Evolutionary conservation across 805 yeast species (phyloP).

Genomic region (Cyberlindnera samutprakarnensis): DNA sequence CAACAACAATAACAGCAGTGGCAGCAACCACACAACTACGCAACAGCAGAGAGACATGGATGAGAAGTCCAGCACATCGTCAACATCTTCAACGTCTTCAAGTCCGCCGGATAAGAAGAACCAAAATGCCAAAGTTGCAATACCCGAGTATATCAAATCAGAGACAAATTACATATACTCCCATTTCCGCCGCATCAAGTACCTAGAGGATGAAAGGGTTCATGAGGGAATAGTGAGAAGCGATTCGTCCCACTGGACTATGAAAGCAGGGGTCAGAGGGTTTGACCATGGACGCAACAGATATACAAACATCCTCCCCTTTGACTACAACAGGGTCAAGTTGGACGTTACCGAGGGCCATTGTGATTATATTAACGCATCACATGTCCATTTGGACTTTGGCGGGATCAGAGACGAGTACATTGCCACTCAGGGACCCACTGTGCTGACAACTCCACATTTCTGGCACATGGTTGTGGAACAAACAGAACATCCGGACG

Average conservation of each 20-base stretch:
- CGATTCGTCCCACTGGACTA: slow-evolving; percentile 18
- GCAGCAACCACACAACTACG: no score
- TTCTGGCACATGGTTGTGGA: slow-evolving; percentile 84
- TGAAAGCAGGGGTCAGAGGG: slow-evolving; percentile 12
- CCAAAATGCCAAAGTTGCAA: no score
- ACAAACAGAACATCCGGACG: slow-evolving; percentile 50
- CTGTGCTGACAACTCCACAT: slow-evolving; percentile 63
- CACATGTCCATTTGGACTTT: slow-evolving; percentile 6
- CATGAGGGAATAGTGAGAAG: slow-evolving; percentile 28
- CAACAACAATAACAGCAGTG: no score
- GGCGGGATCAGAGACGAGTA: slow-evolving; percentile 27
- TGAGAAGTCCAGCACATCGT: no score
- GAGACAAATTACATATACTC: slow-evolving; percentile 1
- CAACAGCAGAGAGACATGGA: no score
- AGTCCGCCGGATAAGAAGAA: no score
- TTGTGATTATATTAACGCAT: slow-evolving; percentile 20
- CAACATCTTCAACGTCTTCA: no score
- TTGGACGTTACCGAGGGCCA: slow-evolving; percentile 23
- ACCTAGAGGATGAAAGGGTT: slow-evolving; percentile 29
- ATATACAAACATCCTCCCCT: slow-evolving; percentile 58
- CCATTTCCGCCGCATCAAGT: slow-evolving; percentile 28
- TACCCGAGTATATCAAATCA: no score
- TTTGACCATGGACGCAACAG: slow-evolving; percentile 37
- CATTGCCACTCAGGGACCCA: slow-evolving; percentile 78
- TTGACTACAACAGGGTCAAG: slow-evolving; percentile 49